Conservation (phyloP, 140 eudicot species). For the Anethum foeniculum region DNA sequence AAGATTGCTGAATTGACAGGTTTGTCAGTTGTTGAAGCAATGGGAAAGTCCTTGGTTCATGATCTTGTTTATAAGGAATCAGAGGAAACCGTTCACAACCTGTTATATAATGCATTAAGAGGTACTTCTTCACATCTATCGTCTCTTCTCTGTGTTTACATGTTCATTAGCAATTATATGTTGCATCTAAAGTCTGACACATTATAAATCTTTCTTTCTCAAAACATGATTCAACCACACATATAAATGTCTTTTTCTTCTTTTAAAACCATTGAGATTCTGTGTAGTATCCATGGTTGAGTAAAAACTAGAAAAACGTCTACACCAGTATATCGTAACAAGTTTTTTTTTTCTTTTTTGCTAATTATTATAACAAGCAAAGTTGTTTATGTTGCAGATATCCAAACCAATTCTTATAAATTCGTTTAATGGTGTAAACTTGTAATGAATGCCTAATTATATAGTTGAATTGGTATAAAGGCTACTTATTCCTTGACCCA, state of each 20-base stretch:
- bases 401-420: background rate
- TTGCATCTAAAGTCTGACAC: background rate
- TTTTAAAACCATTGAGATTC: background rate
- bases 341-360: background rate
- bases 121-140: slow-evolving; percentile 30
- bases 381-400: background rate
- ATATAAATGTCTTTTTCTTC: background rate
- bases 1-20: slow-evolving; percentile 91
- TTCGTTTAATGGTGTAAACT: background rate
- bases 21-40: slow-evolving; percentile 72
- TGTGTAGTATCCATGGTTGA: background rate
- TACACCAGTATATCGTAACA: background rate
- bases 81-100: slow-evolving; percentile 55
- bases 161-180: background rate
- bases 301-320: background rate
- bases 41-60: slow-evolving; percentile 82
- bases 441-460: background rate
- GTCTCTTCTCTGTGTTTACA: background rate
- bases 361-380: background rate
- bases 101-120: slow-evolving; percentile 65
- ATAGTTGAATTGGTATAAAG: background rate
- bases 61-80: slow-evolving; percentile 82
- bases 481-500: background rate
- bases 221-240: background rate
- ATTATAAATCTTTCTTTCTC: background rate